Evolutionary conservation across 805 yeast species (phyloP).

Genomic region (Debaryomyces castellii): DNA sequence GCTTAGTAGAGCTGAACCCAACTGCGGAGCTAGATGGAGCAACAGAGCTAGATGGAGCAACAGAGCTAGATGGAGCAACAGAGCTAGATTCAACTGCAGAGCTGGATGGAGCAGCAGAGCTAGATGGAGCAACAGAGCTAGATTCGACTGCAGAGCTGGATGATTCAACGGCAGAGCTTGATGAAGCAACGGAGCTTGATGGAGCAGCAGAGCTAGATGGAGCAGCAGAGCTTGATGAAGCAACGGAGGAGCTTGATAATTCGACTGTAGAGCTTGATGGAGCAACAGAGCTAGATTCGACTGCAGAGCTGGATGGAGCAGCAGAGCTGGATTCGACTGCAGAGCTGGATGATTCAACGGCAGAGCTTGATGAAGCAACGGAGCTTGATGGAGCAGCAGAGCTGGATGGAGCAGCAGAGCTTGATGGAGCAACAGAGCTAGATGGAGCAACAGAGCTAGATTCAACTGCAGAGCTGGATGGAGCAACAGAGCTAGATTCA

Average conservation of each 20-base stretch:
- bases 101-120: background rate
- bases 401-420: background rate
- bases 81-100: background rate
- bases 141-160: background rate
- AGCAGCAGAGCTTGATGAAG: too few relatives aligned
- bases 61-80: background rate
- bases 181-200: too few relatives aligned
- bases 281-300: background rate
- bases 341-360: background rate
- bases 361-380: background rate
- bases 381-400: background rate
- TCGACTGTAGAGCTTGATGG: background rate
- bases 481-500: background rate
- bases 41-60: background rate
- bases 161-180: too few relatives aligned
- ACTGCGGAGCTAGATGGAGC: background rate
- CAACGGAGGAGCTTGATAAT: too few relatives aligned
- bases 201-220: too few relatives aligned
- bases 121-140: background rate
- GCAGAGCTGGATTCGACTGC: background rate
- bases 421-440: too few relatives aligned
- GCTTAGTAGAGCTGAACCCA: too few relatives aligned
- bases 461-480: background rate
- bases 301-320: background rate
- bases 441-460: background rate